Evolutionary conservation across 768 basidiomycete species (phyloP), one percentile per base, ranked within the genome.

Genomic region (Suillus cothurnatus): DNA sequence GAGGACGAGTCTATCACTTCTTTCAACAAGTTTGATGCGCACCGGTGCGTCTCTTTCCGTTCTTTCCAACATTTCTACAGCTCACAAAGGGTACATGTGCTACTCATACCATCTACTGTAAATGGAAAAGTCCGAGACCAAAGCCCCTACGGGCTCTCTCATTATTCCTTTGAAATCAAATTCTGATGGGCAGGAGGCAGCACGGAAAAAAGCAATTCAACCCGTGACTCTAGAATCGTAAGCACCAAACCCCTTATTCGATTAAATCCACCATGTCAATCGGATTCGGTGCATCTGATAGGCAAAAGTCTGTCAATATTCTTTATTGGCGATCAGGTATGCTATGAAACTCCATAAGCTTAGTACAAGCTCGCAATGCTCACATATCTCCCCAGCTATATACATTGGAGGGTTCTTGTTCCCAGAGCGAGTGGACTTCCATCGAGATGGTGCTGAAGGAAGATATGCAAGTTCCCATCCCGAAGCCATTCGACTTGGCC

Each of bases 391-490:
- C 39, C 9, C 26, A 59, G 57, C 36, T 59, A 26, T 59, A 19
- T 19, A 39, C 38, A 11, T 6, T 39, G 26, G 38, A 59, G 1
- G 38, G 41, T 17, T 2, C 39, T 41, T 67, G 61, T 45, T 14
- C 14, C 14, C n/a, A 4, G 17, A 62, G 21, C 61, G 34, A 61
- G 15, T 85, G 84, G 79, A 82, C 85, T 4, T 70, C 77, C 0
- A 84, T 86, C 69, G 75, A 81, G n/a, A 82, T 86, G 81, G 73
- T 75, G 9, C 70, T 85, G 3, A 76, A 83, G 14, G 79, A 82
- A 58, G 79, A 80, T 1, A 72, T 72, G 3, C 60, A 43, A n/a
- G 23, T 32, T n/a, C 73, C 80, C 0, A 72, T 85, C 57, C 81
- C 80, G 0, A 81, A 80, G 43, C 76, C 77, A 26, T 77, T 83